Base-by-base conservation (phyloP, 345 rosid genomes). In the Kandelia obovata region DNA sequence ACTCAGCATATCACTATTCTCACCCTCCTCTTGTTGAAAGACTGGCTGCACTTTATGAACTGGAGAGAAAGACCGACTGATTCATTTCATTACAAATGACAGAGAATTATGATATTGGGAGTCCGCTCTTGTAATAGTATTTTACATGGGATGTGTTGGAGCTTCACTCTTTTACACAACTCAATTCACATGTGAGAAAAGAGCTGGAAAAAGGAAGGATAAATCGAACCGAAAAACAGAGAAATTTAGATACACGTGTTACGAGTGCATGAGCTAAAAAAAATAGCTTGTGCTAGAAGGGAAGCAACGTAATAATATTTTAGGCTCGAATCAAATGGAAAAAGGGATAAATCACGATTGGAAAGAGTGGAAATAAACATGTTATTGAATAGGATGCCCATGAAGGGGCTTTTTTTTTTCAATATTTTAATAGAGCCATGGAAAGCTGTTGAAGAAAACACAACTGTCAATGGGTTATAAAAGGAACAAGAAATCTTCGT, bases 21-120 rank as follows among this genome's bases (percentile, higher is more conserved):
- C 99, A 90, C 68, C 98, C 98, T 70, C 96, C 97, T 6, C 90
- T 92, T 23, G 99, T 90, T 0, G 99, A 96, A 82, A 85, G 99
- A 77, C 79, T 96, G 82, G 83, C 88, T 23, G 98, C 94, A 26
- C 73, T 96, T 10, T 97, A 89, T 68, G 83, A 79, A 76, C 64
- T 81, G 3, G 97, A 83, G 63, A 90, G 90, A 66, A 96, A 96
- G 87, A 79, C 71, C 16, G 89, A 89, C 65, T 95, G 80, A 92
- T 71, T 71, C 34, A 34, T 62, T 78, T 55, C 66, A n/a, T 56
- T 59, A 26, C 70, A 35, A 47, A 13, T 46, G 49, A 64, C 58
- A 59, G 58, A 30, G 28, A 56, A 2, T 25, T 56, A 25, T 56
- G 59, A 10, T 25, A 1, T 25, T 56, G 59, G 59, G 28, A 56